Conservation (phyloP, 352 stramenopile genomes). For the Phytophthora pluvialis region DNA sequence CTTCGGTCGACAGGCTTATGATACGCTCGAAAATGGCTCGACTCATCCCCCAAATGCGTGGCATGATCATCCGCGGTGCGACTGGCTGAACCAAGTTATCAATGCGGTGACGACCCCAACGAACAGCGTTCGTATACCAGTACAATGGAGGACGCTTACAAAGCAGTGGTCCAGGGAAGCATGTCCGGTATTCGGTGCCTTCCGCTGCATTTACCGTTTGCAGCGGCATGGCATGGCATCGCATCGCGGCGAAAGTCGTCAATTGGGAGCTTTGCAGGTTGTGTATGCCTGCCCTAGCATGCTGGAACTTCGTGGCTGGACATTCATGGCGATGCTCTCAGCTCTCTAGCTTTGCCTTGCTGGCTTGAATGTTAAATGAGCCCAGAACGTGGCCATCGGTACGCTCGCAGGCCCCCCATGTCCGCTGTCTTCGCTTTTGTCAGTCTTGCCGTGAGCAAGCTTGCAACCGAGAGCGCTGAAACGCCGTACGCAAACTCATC, state of each 20-base stretch:
- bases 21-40: slow-evolving; percentile 11
- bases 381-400: slow-evolving; percentile 10
- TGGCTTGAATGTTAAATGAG: slow-evolving; percentile 9
- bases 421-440: not conserved
- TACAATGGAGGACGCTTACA: not conserved
- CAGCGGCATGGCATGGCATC: not conserved
- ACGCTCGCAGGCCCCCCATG: slow-evolving; percentile 28
- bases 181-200: not conserved
- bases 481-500: not conserved
- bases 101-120: slow-evolving; percentile 16
- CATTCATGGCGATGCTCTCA: slow-evolving; percentile 1
- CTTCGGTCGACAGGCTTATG: slow-evolving; percentile 17
- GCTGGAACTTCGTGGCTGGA: slow-evolving; percentile 1
- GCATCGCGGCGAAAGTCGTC: not conserved
- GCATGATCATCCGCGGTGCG: slow-evolving; percentile 18
- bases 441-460: not conserved
- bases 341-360: slow-evolving; percentile 11
- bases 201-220: not conserved
- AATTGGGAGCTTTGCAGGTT: not conserved
- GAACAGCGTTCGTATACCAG: slow-evolving; percentile 8
- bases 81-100: slow-evolving; percentile 9
- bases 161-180: not conserved
- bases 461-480: not conserved
- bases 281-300: not conserved
- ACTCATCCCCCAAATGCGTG: slow-evolving; percentile 11